Base-by-base conservation (phyloP, 352 stramenopile species). In the Globisporangium polare region DNA sequence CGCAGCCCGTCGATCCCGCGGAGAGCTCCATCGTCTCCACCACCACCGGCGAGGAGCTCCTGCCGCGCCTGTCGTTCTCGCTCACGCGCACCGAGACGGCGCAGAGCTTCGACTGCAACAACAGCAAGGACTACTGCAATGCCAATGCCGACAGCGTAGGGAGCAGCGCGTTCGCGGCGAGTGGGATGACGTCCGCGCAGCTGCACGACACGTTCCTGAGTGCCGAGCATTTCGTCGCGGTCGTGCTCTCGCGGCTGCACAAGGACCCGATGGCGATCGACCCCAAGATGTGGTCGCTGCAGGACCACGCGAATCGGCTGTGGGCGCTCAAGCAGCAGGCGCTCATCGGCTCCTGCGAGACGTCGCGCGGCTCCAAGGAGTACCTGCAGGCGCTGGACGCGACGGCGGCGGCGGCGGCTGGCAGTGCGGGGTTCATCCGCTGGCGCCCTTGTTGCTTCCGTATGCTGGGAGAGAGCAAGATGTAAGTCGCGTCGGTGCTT, bases 241-340 rank as follows among this genome's bases (percentile, higher is more conserved):
- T 74, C 9, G 77, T 86, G 62, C 66, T 88, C 26, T 89, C 78
- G 33, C 73, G 79, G 22, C 65, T 90, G 50, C 69, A 68, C 37
- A 69, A 72, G 20, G 81, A 89, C 60, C 68, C 78, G 20, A 60
- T 73, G 54, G 78, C 77, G 9, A 53, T 90, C 18, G 63, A 80
- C 20, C 59, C 77, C 31, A 64, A 63, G 18, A 66, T 88, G 41
- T 88, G 77, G 78, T 62, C 58, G 2, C 65, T 88, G 24, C 68
- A 83, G 52, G 68, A 74, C 43, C 72, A 83, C 41, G 18, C 66
- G 15, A 77, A 77, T 43, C 66, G 73, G 0, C 61, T 90, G 0
- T 88, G 80, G 80, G 74, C 78, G 20, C 69, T 87, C 26, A 71
- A 74, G 41, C 78, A 88, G 63, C 80, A 90, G 66, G 78, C 72